Evolutionary conservation across 2,329 filamentous ascomycete genomes (phyloP), one percentile per base, ranked within the genome.

Genomic region (Fusarium sp.): DNA sequence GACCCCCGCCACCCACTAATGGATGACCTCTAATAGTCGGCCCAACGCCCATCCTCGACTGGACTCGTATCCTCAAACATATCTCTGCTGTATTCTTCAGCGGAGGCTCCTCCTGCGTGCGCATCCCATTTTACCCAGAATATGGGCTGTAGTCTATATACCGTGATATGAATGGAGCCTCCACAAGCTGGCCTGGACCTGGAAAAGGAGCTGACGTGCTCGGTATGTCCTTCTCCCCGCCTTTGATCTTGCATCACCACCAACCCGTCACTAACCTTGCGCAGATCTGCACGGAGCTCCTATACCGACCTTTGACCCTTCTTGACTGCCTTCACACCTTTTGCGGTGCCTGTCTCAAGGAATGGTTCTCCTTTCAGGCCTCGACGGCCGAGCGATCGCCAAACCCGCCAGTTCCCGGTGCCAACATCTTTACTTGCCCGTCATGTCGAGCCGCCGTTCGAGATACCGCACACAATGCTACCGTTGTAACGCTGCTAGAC

Each of bases 311-410:
- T 33, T 86, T 97, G 69, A 97, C 93, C 27, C 89, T 97, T 54
- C 91, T 97, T 79, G 93, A 97, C 83, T 97, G 93, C 78, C 87
- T 97, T 46, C 93, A 97, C 81, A 97, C 95, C 49, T 99, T 96
- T 80, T 99, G 96, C 83, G 96, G 94, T 69, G 91, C 92, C 38
- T 99, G 96, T 77, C 80, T 98, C 64, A 97, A 97, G 79, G 93
- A 97, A 83, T 99, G 96, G 96, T 99, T 98, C 78, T 83, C 85
- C 68, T 96, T 89, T 80, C 93, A 97, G 79, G 89, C 90, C 36
- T 83, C 85, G 29, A 83, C 84, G 13, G 86, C 86, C 44, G 86
- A 85, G 68, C 81, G 79, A 62, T 80, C 81, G 2, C 85, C 84
- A 11, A 81, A 81, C 10, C 81, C 83, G 42, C 84, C 87, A 68